phyloP scores from a whole-genome alignment of 495 filamentous ascomycete genomes.

The Penicillium tannophilum region DNA sequence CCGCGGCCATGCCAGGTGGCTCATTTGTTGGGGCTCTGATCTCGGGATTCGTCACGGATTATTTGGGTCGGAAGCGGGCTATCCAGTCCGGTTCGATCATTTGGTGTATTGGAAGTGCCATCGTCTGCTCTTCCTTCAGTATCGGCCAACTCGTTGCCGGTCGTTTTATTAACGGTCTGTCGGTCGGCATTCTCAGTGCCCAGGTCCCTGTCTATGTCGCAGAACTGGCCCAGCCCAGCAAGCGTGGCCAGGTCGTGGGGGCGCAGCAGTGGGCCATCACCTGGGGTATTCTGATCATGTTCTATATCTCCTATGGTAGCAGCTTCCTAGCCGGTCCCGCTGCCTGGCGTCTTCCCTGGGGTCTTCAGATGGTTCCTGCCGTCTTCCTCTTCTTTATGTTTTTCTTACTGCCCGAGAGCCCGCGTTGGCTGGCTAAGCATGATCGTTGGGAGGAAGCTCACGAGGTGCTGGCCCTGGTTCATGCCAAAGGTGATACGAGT shows the following conservation, averaged over 20 bases:
- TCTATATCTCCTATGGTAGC: conserved; percentile 45
- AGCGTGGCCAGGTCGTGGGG: conserved; percentile 71
- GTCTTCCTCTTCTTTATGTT: conserved; percentile 61
- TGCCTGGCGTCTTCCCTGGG: conserved; percentile 76
- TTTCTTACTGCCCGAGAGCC: conserved; percentile 68
- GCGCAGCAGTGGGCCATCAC: conserved; percentile 77
- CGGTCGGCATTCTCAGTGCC: conserved; percentile 74
- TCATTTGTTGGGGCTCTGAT: conserved; percentile 68
- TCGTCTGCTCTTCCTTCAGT: conserved; percentile 69
- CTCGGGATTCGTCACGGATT: conserved; percentile 67
- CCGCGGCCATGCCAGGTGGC: conserved; percentile 70
- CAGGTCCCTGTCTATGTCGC: conserved; percentile 79
- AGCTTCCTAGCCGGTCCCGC: conserved; percentile 63
- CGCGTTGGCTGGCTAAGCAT: conserved; percentile 72
- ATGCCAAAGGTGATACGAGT: conserved; percentile 63
- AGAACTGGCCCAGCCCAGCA: conserved; percentile 67
- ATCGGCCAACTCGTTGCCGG: conserved; percentile 73
- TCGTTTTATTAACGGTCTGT: conserved; percentile 73
- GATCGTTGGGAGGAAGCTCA: conserved; percentile 71
- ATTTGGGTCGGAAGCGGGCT: conserved; percentile 62
- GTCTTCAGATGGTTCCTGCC: conserved; percentile 70
- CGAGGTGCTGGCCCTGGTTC: conserved; percentile 61
- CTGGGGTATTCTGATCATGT: conserved; percentile 81
- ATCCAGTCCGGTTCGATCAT: conserved; percentile 63
- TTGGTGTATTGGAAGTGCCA: conserved; percentile 67